Evolutionary conservation across 2,329 filamentous ascomycete genomes (phyloP).

Genomic region (Aspergillus glaucus): DNA sequence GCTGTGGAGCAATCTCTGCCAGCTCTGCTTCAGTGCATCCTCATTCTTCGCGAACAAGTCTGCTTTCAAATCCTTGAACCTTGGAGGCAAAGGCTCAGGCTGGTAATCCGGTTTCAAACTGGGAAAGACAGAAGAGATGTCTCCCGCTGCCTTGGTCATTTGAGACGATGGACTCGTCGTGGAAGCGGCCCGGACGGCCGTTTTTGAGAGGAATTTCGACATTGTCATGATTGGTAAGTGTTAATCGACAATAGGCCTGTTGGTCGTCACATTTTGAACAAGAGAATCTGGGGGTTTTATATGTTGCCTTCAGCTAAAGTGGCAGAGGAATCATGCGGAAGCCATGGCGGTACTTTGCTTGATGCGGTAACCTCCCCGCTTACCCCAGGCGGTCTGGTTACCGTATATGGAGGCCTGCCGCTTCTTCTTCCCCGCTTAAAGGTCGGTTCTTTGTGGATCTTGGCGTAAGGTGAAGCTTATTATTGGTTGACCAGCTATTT

Average conservation of each 20-base stretch:
- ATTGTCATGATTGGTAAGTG: slow-evolving; percentile 18
- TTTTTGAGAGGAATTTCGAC: slow-evolving; percentile 23
- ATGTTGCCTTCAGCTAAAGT: slow-evolving; percentile 2
- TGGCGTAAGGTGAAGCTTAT: neutral
- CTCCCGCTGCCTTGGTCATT: slow-evolving; percentile 39
- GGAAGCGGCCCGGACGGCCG: slow-evolving; percentile 23
- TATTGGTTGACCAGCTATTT: neutral
- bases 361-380: slow-evolving; percentile 10
- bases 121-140: slow-evolving; percentile 46
- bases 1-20: slow-evolving; percentile 36
- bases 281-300: slow-evolving; percentile 9
- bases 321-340: slow-evolving; percentile 6
- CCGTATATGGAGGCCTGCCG: slow-evolving; percentile 4
- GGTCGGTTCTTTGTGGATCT: neutral
- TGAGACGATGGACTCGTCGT: slow-evolving; percentile 25
- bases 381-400: slow-evolving; percentile 4
- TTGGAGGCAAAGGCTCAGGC: slow-evolving; percentile 35
- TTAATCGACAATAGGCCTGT: too few relatives aligned
- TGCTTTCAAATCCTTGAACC: slow-evolving; percentile 38
- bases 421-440: neutral
- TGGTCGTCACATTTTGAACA: neutral
- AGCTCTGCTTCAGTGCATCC: slow-evolving; percentile 33
- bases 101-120: slow-evolving; percentile 39
- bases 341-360: slow-evolving; percentile 3
- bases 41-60: slow-evolving; percentile 35